These are phyloP conservation scores for Rhytidiadelphus loreus DNA, from an alignment of 225 moss, liverwort and hornwort genomes.

Conservation along the genomic window DNA sequence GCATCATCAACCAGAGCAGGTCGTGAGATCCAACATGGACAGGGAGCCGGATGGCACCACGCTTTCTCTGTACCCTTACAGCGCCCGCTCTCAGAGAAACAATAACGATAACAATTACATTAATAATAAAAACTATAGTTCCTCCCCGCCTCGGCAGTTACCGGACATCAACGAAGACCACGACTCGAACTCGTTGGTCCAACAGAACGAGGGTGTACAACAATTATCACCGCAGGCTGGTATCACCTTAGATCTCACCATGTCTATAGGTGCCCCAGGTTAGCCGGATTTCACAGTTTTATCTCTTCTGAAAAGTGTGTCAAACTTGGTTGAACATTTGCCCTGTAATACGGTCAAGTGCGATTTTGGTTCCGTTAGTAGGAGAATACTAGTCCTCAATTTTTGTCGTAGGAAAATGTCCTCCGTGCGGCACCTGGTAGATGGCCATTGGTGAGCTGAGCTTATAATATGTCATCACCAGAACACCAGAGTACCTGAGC, in stretches of 20 bases:
- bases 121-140: background rate
- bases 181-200: slow-evolving; percentile 7
- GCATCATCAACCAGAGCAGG: background rate
- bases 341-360: background rate
- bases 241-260: slow-evolving; percentile 70
- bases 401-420: slow-evolving; percentile 13
- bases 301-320: background rate
- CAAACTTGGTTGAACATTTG: slow-evolving; percentile 2
- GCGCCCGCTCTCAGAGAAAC: background rate
- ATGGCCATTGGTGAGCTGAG: slow-evolving; percentile 27
- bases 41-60: slow-evolving; percentile 35
- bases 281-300: background rate
- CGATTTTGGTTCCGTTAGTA: slow-evolving; percentile 10
- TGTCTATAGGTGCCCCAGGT: slow-evolving; percentile 67
- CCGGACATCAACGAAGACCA: slow-evolving; percentile 64
- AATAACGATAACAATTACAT: background rate
- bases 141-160: slow-evolving; percentile 21
- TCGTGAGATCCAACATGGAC: background rate
- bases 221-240: slow-evolving; percentile 20
- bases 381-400: slow-evolving; percentile 2
- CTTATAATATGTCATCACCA: background rate
- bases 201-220: slow-evolving; percentile 19
- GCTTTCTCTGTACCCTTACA: slow-evolving; percentile 37
- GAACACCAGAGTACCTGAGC: background rate
- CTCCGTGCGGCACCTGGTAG: slow-evolving; percentile 16